Evolutionary conservation across 257 asterid species (phyloP).

Genomic region (Solanum tacnaense): DNA sequence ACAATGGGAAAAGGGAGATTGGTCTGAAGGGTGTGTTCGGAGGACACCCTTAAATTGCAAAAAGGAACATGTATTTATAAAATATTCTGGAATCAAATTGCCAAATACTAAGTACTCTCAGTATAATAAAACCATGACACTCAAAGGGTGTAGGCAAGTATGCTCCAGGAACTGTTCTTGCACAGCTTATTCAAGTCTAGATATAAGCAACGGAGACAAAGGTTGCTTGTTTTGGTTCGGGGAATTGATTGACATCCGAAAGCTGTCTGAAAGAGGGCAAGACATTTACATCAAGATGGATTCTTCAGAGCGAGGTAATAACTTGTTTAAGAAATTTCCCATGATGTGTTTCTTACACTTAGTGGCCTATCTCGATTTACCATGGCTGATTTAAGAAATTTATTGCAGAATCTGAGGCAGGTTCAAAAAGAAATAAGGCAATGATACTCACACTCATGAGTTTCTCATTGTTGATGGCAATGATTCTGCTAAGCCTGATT

Average conservation of each 20-base stretch:
- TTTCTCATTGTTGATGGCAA: background rate
- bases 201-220: constrained; percentile 1
- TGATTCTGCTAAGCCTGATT: background rate
- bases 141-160: constrained; percentile 8
- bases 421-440: background rate
- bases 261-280: constrained; percentile 9
- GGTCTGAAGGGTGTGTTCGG: background rate
- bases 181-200: constrained; percentile 15
- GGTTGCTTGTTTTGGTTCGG: constrained; percentile 22
- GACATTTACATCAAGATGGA: constrained; percentile 17
- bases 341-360: background rate
- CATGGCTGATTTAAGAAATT: background rate
- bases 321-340: background rate
- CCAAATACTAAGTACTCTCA: no score
- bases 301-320: constrained; percentile 9
- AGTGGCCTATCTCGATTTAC: background rate
- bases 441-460: background rate
- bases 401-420: background rate
- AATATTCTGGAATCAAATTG: no score
- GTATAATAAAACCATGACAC: constrained; percentile 3
- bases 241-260: constrained; percentile 9
- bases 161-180: constrained; percentile 24
- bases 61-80: no score
- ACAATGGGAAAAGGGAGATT: constrained; percentile 5
- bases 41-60: no score